Conservation (phyloP, 202 grass and related monocot genomes). For the Musa balbisiana region DNA sequence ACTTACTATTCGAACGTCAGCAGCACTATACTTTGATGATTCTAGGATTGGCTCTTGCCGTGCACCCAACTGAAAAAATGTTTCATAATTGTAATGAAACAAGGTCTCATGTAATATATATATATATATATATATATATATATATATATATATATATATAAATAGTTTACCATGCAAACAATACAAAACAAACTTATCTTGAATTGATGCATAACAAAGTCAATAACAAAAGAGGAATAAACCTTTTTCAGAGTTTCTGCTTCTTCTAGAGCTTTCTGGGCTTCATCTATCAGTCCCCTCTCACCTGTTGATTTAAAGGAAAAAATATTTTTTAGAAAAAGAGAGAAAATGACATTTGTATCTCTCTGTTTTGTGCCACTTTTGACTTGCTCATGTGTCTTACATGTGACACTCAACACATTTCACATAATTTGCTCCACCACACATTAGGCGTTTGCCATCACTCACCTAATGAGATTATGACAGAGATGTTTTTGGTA, state of each 20-base stretch:
- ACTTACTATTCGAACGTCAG: conserved; percentile 88
- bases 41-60: conserved; percentile 46
- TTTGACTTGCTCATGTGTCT: background rate
- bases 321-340: background rate
- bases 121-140: background rate
- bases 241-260: conserved; percentile 93
- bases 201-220: too few species aligned
- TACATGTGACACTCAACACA: background rate
- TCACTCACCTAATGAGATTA: background rate
- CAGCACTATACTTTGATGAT: conserved; percentile 45
- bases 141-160: too few species aligned
- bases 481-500: too few species aligned
- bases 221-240: conserved; percentile 24
- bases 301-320: conserved; percentile 46
- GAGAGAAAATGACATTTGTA: conserved; percentile 3
- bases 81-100: conserved; percentile 16
- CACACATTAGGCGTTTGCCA: background rate
- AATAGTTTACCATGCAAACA: conserved; percentile 17
- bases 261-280: conserved; percentile 88
- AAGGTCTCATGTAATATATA: conserved; percentile 3
- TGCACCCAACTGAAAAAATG: conserved; percentile 44
- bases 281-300: conserved; percentile 82
- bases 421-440: background rate
- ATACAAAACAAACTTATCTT: background rate
- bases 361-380: background rate